phyloP scores from a whole-genome alignment of 805 yeast species.

The Starmerella scarabaei region DNA sequence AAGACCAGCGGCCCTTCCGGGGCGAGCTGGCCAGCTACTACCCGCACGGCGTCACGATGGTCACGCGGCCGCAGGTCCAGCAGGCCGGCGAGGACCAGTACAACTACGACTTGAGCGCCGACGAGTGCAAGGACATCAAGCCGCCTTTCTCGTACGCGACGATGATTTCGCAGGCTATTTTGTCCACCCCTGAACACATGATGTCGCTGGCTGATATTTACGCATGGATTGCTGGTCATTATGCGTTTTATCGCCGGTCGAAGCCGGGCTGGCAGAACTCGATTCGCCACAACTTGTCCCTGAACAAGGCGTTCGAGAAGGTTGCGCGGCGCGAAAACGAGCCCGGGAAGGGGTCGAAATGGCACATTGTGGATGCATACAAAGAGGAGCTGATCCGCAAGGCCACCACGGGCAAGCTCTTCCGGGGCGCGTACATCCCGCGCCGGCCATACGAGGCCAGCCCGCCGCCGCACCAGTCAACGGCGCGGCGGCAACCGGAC shows the following conservation, averaged over 20 bases:
- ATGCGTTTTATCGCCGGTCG: slow-evolving; percentile 81
- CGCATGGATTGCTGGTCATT: slow-evolving; percentile 74
- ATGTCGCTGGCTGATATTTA: slow-evolving; percentile 85
- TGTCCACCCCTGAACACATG: slow-evolving; percentile 77
- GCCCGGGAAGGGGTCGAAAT: slow-evolving; percentile 98
- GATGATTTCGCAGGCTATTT: slow-evolving; percentile 93
- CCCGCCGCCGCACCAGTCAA: slow-evolving; percentile 1
- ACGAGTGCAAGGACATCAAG: slow-evolving; percentile 82
- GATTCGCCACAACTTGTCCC: slow-evolving; percentile 83
- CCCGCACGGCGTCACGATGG: slow-evolving; percentile 33
- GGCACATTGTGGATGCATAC: slow-evolving; percentile 85
- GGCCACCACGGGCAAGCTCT: slow-evolving; percentile 34
- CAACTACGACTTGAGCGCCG: slow-evolving; percentile 50
- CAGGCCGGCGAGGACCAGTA: slow-evolving; percentile 24
- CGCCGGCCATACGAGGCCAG: slow-evolving; percentile 9
- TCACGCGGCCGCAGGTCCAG: slow-evolving; percentile 31
- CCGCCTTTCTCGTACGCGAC: slow-evolving; percentile 97
- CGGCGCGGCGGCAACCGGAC: background rate
- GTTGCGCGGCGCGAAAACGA: slow-evolving; percentile 91
- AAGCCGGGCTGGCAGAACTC: slow-evolving; percentile 99
- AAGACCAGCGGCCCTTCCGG: background rate
- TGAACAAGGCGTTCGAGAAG: slow-evolving; percentile 94
- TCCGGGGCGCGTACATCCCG: slow-evolving; percentile 13
- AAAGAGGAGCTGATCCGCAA: slow-evolving; percentile 73
- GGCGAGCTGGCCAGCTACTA: slow-evolving; percentile 16